Base-by-base conservation (phyloP, 2,329 filamentous ascomycete species). In the Alternaria ventricosa region DNA sequence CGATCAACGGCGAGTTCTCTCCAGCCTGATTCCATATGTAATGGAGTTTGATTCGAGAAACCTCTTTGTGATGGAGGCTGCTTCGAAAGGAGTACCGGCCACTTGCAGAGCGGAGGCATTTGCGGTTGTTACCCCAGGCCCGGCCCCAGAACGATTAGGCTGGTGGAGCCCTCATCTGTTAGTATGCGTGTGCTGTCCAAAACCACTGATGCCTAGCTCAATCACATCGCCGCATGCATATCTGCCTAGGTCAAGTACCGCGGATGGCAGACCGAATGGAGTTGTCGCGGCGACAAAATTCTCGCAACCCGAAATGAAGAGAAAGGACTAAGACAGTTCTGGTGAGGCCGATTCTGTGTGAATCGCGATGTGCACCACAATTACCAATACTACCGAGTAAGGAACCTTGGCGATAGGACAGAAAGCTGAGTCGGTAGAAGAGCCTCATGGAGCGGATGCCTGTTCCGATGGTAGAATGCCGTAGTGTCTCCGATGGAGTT, bases 371-470 rank as follows among this genome's bases (percentile, higher is more conserved):
- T 3, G n/a, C 5, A 36, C 27, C 20, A 36, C 49, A 51, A 36
- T 51, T 33, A 22, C 5, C 55, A 44, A 58, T 49, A 41, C 25
- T 54, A 44, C 47, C 41, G 55, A 49, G 55, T 54, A 54, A 62
- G 55, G 13, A 28, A 51, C 13, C 55, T 59, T 62, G 60, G 55
- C 43, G 18, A 30, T 51, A 20, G 10, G 22, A 49, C 11, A 41
- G 23, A 36, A 59, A 25, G 28, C 60, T 53, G 55, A 54, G 10
- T 59, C 55, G 47, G 5, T 49, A 23, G 23, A 54, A n/a, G 49
- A 44, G 44, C 50, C 30, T 30, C 20, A 25, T 30, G 11, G 3
- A 18, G 5, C 18, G 20, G 27, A 25, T 15, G 18, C 20, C 18
- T 54, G 41, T 59, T 23, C 43, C 55, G 55, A 18, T 45, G 30